Evolutionary conservation across 2,329 filamentous ascomycete genomes (phyloP), one percentile per base, ranked within the genome.

Genomic region (Colletotrichum orchidophilum): DNA sequence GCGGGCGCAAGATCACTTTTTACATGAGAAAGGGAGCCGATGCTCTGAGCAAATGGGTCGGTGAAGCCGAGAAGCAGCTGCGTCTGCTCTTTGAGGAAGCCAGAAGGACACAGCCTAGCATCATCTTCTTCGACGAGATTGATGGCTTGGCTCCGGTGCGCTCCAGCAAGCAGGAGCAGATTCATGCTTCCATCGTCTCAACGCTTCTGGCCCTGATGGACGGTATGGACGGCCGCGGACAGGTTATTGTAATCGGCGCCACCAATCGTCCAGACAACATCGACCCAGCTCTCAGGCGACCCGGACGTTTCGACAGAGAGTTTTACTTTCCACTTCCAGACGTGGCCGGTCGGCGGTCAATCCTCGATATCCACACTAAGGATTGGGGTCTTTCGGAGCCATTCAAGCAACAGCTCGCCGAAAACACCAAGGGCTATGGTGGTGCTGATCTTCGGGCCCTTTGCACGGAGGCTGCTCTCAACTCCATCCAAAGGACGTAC

Each of bases 21-120:
- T 99, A 98, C 82, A 99, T 99, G 96, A 93, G 96, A 72, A 99
- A 99, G 82, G 97, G 96, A 79, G 97, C 96, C 27, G 96, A 99
- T 87, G 95, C 95, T 18, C 85, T 99, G 73, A 98, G 95, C 82
- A 99, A 99, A 83, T 99, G 96, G 96, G 96, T 99, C 63, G 96
- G 96, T 79, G 96, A 99, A 82, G 96, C 97, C 11, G 96, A 99
- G 83, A 93, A 96, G 82, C 96, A 99, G 80, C 89, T 99, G 64
- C 92, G 96, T 55, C 84, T 98, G 68, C 87, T 99, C 5, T 99
- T 99, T 74, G 96, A 98, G 77, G 96, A 99, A 82, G 96, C 96
- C 18, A 90, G 96, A 73, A 96, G 95, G 80, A 98, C 93, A 1
- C 96, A 99, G 78, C 96, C 96, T 0, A 98, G 96, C 80, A 99